These are phyloP conservation scores for Parasarocladium wereldwijsianum DNA, from an alignment of 2,329 filamentous ascomycete species.

Conservation along the genomic window DNA sequence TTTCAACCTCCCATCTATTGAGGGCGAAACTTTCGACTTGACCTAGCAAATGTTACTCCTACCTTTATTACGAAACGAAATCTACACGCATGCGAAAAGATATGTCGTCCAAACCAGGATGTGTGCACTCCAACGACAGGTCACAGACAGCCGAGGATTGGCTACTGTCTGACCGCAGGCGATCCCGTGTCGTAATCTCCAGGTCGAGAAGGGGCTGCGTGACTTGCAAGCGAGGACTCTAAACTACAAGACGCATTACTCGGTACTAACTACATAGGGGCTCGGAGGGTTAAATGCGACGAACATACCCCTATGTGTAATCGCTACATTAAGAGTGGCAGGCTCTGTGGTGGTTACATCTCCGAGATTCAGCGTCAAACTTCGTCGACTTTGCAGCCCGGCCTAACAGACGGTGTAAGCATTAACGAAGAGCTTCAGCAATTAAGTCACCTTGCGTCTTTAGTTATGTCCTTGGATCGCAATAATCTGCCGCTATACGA, in stretches of 20 bases:
- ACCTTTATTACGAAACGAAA: no score
- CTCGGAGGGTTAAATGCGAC: constrained; percentile 1
- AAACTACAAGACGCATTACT: background rate
- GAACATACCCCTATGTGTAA: background rate
- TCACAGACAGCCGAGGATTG: no score
- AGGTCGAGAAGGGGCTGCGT: constrained; percentile 1
- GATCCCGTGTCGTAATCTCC: constrained; percentile 1
- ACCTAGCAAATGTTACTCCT: no score
- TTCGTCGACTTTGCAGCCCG: constrained; percentile 1
- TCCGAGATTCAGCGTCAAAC: background rate
- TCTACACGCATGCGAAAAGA: no score
- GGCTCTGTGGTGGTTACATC: constrained; percentile 1
- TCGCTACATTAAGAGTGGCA: background rate
- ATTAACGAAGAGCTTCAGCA: background rate
- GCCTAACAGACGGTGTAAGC: background rate
- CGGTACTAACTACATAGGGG: background rate
- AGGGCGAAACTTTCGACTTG: no score
- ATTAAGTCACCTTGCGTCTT: constrained; percentile 1
- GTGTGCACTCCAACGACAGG: no score
- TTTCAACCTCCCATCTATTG: no score
- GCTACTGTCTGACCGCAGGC: no score
- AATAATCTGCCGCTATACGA: background rate
- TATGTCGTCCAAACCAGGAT: no score
- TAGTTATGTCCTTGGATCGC: background rate
- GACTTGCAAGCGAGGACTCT: background rate